phyloP scores from a whole-genome alignment of 441 rosid species.

The Brassica hybrid region DNA sequence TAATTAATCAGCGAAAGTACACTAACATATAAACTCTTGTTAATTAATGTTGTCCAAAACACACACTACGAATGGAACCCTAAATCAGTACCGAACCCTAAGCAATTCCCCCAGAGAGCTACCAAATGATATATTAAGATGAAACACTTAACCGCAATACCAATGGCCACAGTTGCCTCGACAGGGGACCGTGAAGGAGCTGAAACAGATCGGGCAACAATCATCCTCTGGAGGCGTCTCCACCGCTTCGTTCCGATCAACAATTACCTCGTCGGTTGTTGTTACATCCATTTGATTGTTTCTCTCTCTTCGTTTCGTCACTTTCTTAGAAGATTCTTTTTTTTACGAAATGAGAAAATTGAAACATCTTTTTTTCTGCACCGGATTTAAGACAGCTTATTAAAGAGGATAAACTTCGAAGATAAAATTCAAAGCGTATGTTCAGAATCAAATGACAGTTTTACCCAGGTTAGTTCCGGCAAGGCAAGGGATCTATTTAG shows the following conservation, averaged over 20 bases:
- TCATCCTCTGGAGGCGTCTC: conserved; percentile 57
- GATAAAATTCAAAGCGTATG: conserved; percentile 13
- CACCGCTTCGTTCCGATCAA: conserved; percentile 10
- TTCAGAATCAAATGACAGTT: not conserved
- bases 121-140: too few species aligned
- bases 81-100: too few species aligned
- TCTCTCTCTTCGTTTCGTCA: conserved; percentile 14
- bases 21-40: too few species aligned
- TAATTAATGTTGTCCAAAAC: too few species aligned
- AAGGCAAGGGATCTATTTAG: too few species aligned
- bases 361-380: too few species aligned
- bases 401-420: not conserved
- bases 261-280: conserved; percentile 3
- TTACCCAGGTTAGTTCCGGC: too few species aligned
- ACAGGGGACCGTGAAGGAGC: conserved; percentile 55
- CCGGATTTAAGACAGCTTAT: too few species aligned
- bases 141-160: conserved; percentile 57
- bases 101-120: too few species aligned
- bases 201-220: conserved; percentile 62
- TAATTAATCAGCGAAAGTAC: too few species aligned
- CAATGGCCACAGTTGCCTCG: conserved; percentile 69
- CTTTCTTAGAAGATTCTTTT: conserved; percentile 26
- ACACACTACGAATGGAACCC: too few species aligned
- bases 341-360: not conserved
- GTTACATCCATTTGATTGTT: conserved; percentile 26